These are phyloP conservation scores for Berberis thunbergii DNA, from an alignment of 164 flowering plant genomes.

Conservation along the genomic window DNA sequence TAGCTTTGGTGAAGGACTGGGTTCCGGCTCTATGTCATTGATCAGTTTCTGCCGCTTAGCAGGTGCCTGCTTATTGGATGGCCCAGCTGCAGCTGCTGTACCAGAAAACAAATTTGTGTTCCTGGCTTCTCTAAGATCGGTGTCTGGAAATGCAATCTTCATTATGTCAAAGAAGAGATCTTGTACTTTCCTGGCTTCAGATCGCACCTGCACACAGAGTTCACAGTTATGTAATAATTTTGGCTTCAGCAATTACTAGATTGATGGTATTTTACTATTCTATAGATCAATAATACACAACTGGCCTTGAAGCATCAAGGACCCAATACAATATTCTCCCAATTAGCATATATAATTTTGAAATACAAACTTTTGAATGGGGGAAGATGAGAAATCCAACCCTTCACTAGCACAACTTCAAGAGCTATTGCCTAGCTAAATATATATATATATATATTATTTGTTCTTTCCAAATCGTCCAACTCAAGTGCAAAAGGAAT, in stretches of 20 bases:
- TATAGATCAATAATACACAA: too few relatives aligned
- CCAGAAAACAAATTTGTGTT: slow-evolving; percentile 46
- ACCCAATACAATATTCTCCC: too few relatives aligned
- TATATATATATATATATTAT: too few relatives aligned
- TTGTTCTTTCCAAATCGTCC: too few relatives aligned
- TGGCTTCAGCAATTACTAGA: not conserved
- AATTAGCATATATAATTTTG: too few relatives aligned
- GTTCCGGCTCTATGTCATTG: slow-evolving; percentile 50
- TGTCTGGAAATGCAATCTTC: slow-evolving; percentile 74
- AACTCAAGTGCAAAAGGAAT: too few relatives aligned
- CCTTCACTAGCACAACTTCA: too few relatives aligned
- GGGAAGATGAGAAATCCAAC: too few relatives aligned
- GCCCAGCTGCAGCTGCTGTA: slow-evolving; percentile 30
- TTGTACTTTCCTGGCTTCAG: slow-evolving; percentile 85
- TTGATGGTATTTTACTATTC: not conserved
- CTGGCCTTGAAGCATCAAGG: too few relatives aligned
- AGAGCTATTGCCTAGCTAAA: too few relatives aligned
- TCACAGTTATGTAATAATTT: not conserved
- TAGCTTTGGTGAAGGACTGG: slow-evolving; percentile 29
- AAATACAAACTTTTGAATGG: too few relatives aligned
- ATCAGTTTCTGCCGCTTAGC: slow-evolving; percentile 42
- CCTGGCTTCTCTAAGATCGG: slow-evolving; percentile 74
- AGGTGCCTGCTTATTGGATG: slow-evolving; percentile 34
- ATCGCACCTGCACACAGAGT: slow-evolving; percentile 49
- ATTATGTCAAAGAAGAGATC: slow-evolving; percentile 79